These are phyloP conservation scores for Sphaerulina populicola DNA, from an alignment of 2,329 filamentous ascomycete genomes.

Conservation along the genomic window DNA sequence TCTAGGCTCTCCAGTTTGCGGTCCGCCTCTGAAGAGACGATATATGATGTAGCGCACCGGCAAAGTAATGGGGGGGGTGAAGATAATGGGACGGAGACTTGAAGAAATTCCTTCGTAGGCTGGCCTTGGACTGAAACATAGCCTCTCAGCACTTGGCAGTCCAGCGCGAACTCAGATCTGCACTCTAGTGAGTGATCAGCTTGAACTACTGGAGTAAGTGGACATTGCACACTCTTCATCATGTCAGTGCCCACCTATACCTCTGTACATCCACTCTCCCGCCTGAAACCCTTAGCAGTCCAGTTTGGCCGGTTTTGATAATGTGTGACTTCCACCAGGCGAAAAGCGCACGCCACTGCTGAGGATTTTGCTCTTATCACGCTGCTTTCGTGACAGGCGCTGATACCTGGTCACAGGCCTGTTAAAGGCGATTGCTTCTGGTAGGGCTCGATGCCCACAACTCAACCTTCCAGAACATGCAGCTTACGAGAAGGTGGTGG, in stretches of 20 bases:
- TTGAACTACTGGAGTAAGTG: neutral
- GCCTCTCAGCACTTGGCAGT: neutral
- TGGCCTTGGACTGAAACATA: neutral
- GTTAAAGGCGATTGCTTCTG: neutral
- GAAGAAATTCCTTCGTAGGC: neutral
- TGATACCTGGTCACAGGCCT: neutral
- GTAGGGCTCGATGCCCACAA: neutral
- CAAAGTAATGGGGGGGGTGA: neutral
- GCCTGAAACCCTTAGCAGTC: too few species aligned
- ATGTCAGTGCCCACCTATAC: too few species aligned
- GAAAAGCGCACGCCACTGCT: neutral
- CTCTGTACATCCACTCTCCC: too few species aligned
- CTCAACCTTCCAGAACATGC: neutral
- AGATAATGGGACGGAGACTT: neutral
- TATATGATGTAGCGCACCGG: too few species aligned
- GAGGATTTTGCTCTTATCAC: neutral
- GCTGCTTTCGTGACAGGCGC: neutral
- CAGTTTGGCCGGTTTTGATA: too few species aligned
- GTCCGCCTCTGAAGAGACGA: too few species aligned
- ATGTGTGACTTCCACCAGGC: too few species aligned
- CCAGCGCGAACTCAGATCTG: neutral
- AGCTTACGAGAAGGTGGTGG: neutral
- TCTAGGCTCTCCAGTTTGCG: too few species aligned
- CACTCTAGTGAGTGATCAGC: neutral
- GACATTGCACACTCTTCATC: neutral